Evolutionary conservation across 208 protist genomes (phyloP).

Genomic region (Blechomonas ayalai): DNA sequence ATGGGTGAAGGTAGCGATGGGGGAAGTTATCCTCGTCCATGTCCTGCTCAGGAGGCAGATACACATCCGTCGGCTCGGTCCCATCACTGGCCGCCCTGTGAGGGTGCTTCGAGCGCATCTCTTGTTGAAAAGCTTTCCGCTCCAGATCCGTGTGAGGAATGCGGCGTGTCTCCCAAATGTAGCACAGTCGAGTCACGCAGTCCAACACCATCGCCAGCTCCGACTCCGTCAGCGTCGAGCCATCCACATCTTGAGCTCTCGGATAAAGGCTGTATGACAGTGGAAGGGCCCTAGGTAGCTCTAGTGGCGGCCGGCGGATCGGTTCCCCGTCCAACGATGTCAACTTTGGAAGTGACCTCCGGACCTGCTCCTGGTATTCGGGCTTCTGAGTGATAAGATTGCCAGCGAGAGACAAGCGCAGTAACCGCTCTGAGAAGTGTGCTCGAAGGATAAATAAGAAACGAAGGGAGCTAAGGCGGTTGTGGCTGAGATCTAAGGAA

Average conservation of each 20-base stretch:
- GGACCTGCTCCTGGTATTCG: conserved; percentile 83
- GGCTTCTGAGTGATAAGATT: conserved; percentile 86
- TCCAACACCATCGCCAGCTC: conserved; percentile 42
- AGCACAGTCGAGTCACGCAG: conserved; percentile 44
- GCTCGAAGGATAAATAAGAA: conserved; percentile 67
- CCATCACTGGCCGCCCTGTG: background rate
- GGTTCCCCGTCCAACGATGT: conserved; percentile 67
- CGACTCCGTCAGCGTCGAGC: background rate
- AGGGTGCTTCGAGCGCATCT: conserved; percentile 1
- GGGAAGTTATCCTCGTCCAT: conserved; percentile 78
- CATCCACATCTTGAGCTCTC: background rate
- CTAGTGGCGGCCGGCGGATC: conserved; percentile 69
- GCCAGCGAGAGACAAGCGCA: conserved; percentile 59
- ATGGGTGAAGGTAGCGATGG: conserved; percentile 72
- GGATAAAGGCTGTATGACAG: conserved; percentile 25
- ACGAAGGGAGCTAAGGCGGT: conserved; percentile 67
- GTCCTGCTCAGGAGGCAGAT: conserved; percentile 38
- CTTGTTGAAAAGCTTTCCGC: conserved; percentile 4
- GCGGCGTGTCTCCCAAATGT: conserved; percentile 70
- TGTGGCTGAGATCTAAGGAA: conserved; percentile 72
- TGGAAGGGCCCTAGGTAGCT: conserved; percentile 35
- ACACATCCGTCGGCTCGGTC: background rate
- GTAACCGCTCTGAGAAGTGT: conserved; percentile 56
- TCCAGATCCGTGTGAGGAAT: conserved; percentile 57
- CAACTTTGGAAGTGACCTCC: conserved; percentile 59